Percentiles rank a stretch among this genome's conserved stretches.
phyloP scores from a whole-genome alignment of 768 basidiomycete species.

The Trametes gibbosa region DNA sequence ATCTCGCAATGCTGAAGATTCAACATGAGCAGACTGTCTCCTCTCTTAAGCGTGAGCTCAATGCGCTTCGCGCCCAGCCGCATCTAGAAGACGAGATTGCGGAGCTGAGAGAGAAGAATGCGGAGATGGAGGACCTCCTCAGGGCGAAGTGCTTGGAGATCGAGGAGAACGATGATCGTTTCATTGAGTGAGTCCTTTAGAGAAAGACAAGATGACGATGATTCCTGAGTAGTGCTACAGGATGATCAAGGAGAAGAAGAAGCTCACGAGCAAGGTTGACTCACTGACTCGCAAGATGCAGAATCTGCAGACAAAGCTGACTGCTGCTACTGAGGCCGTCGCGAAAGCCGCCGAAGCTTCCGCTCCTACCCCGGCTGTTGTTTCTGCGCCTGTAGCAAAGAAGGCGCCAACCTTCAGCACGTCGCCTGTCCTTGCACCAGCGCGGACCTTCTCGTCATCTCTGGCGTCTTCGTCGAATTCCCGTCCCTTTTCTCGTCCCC shows the following conservation, averaged over 20 bases:
- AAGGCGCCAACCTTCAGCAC: constrained; percentile 24
- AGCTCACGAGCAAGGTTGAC: constrained; percentile 66
- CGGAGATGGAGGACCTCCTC: constrained; percentile 74
- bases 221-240: constrained; percentile 34
- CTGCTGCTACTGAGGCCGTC: constrained; percentile 37
- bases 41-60: constrained; percentile 57
- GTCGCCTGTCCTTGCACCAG: constrained; percentile 7
- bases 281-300: constrained; percentile 70
- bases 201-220: not conserved
- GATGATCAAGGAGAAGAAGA: constrained; percentile 79
- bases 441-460: constrained; percentile 12
- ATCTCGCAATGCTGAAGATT: constrained; percentile 57
- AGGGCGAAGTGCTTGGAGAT: constrained; percentile 71
- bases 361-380: constrained; percentile 17
- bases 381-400: constrained; percentile 19
- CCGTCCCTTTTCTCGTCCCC: constrained; percentile 43
- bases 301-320: constrained; percentile 64
- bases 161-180: constrained; percentile 80
- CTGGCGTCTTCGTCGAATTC: constrained; percentile 17
- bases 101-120: constrained; percentile 66
- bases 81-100: constrained; percentile 53
- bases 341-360: not conserved
- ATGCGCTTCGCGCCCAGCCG: constrained; percentile 48
- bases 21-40: constrained; percentile 66
- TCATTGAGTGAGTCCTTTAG: constrained; percentile 61